Evolutionary conservation across 495 filamentous ascomycete genomes (phyloP).

Genomic region (Neurospora sp.): DNA sequence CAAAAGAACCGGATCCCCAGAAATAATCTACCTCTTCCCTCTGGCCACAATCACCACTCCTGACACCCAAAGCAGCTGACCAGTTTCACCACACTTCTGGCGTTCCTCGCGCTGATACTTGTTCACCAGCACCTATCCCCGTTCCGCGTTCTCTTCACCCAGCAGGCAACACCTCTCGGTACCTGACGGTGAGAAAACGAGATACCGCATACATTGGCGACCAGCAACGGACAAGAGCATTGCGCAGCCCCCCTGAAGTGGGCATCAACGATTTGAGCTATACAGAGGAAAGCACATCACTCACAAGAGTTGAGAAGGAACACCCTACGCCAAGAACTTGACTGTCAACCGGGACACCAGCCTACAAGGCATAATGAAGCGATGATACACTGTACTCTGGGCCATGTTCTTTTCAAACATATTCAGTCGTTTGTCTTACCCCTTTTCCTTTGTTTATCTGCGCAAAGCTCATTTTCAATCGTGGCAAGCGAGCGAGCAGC

Average conservation of each 20-base stretch:
- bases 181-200: not conserved
- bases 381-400: not conserved
- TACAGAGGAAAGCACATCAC: not conserved
- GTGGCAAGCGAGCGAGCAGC: not conserved
- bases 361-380: not conserved
- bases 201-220: not conserved
- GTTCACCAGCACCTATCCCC: not conserved
- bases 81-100: not conserved
- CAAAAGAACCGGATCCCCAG: not conserved
- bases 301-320: not conserved
- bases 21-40: not conserved
- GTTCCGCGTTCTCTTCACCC: not conserved
- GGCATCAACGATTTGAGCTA: not conserved
- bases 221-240: not conserved
- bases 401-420: not conserved
- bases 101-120: not conserved
- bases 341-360: not conserved
- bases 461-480: not conserved
- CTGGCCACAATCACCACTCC: not conserved
- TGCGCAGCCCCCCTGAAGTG: not conserved
- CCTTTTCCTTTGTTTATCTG: not conserved
- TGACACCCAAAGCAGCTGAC: not conserved
- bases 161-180: not conserved
- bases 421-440: not conserved
- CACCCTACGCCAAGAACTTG: not conserved